These are phyloP conservation scores for Microthlaspi erraticum DNA, from an alignment of 345 rosid genomes.

Conservation along the genomic window DNA sequence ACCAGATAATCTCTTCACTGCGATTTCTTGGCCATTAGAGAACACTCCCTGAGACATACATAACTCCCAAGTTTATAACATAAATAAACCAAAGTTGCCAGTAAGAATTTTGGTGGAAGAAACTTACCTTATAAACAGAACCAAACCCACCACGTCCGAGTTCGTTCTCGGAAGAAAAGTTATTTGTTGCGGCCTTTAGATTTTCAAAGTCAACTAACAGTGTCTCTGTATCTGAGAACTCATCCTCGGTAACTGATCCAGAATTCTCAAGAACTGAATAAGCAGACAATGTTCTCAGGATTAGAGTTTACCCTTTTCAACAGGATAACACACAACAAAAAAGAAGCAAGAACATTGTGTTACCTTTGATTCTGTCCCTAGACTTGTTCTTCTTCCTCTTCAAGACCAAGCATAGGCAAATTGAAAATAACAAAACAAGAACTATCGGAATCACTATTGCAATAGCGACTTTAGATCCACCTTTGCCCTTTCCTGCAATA, in stretches of 20 bases:
- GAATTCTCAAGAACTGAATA: constrained; percentile 25
- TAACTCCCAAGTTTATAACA: not conserved
- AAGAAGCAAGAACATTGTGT: constrained; percentile 19
- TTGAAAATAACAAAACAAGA: constrained; percentile 22
- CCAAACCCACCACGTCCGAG: constrained; percentile 73
- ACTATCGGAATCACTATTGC: constrained; percentile 32
- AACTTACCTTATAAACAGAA: constrained; percentile 54
- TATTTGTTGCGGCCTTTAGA: constrained; percentile 51
- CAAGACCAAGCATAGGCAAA: constrained; percentile 35
- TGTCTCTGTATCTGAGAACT: constrained; percentile 45
- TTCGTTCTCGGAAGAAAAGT: constrained; percentile 52
- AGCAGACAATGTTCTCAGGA: not conserved
- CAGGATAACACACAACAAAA: not conserved
- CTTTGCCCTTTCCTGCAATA: constrained; percentile 35
- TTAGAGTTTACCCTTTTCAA: not conserved
- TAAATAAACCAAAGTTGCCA: not conserved
- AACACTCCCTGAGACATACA: constrained; percentile 49
- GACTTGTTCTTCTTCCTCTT: constrained; percentile 35
- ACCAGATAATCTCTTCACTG: constrained; percentile 54
- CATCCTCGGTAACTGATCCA: constrained; percentile 33
- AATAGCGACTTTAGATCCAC: constrained; percentile 33
- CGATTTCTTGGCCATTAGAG: constrained; percentile 46
- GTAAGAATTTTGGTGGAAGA: not conserved
- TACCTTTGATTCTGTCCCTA: constrained; percentile 23
- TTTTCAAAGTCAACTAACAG: constrained; percentile 46